Base-by-base conservation (phyloP, 352 stramenopile genomes). In the Phytophthora podocarpi region DNA sequence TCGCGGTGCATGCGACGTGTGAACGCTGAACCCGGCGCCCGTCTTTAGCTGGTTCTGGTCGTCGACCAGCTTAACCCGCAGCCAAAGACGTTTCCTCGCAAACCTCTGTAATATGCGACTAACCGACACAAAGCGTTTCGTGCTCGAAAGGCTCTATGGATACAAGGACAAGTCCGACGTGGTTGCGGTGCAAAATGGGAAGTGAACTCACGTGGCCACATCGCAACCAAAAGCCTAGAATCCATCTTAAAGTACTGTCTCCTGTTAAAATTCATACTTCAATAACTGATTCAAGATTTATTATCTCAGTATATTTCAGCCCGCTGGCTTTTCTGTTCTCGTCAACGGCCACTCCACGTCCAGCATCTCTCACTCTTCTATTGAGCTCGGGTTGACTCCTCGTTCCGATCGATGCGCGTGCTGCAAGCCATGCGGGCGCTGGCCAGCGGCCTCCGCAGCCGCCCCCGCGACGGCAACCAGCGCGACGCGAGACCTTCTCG, bases 351-450 rank as follows among this genome's bases (percentile, higher is more conserved):
- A 13, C 4, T 36, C 31, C 3, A 5, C 9, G 4, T 16, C 31
- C n/a, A 13, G n/a, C 31, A n/a, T n/a, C n/a, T n/a, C n/a, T 36
- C 31, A 36, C 31, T 36, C 31, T 36, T 36, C 31, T 36, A 36
- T 36, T 36, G 31, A 36, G 31, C 15, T 27, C 41, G 34, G 18
- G 32, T 31, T 27, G 42, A 37, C 45, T 13, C 21, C 34, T 26
- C 45, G 16, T 11, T 23, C 21, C 37, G 15, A 41, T 31, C 31
- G 24, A 72, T 70, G 57, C 63, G 57, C 20, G 47, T 76, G 48
- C 34, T 76, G 32, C 51, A 65, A 32, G 62, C 41, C 26, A 53
- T 76, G 26, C 43, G 58, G 20, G 63, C 36, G 21, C 58, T 76
- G 31, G 48, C 59, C 41, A 70, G 49, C 21, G 49, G 65, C 40